phyloP scores from a whole-genome alignment of 2,329 filamentous ascomycete genomes.

The Aquanectria penicillioides region DNA sequence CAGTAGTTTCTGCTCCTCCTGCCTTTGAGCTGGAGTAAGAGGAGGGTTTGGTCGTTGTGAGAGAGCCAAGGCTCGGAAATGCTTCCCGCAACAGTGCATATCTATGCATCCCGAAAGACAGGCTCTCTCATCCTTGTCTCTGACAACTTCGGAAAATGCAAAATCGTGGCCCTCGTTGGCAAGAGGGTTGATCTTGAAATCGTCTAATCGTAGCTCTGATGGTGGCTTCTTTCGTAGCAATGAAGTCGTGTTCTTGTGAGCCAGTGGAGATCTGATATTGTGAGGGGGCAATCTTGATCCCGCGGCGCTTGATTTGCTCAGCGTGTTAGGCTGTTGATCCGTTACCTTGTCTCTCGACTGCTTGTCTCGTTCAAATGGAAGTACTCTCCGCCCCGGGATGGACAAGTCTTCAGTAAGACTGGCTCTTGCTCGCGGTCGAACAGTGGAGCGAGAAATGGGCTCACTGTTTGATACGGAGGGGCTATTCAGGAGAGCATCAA shows the following conservation, averaged over 20 bases:
- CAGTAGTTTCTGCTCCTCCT: conserved; percentile 61
- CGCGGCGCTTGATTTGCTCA: conserved; percentile 8
- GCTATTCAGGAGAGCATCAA: conserved; percentile 48
- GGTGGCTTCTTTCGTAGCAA: conserved; percentile 68
- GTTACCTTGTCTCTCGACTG: conserved; percentile 23
- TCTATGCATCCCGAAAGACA: conserved; percentile 80
- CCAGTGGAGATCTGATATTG: conserved; percentile 26
- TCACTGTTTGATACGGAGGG: conserved; percentile 36
- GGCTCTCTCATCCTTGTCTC: conserved; percentile 74
- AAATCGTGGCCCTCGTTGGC: conserved; percentile 76
- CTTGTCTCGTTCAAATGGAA: conserved; percentile 48
- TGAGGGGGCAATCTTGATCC: conserved; percentile 23
- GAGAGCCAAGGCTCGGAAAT: conserved; percentile 73
- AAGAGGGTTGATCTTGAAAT: conserved; percentile 85
- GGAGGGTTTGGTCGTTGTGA: conserved; percentile 56
- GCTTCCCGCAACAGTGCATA: conserved; percentile 78
- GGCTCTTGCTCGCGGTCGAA: conserved; percentile 33
- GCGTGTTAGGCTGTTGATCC: conserved; percentile 20
- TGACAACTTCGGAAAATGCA: conserved; percentile 80
- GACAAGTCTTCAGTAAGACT: conserved; percentile 37
- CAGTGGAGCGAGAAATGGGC: conserved; percentile 39
- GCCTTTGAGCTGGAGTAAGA: conserved; percentile 46
- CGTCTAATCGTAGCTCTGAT: conserved; percentile 67
- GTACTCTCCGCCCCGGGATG: conserved; percentile 53
- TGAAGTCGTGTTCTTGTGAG: conserved; percentile 35